Evolutionary conservation across 371 early-diverging fungal species (phyloP), one percentile per base, ranked within the genome.

Genomic region (Rhizopus arrhizus): DNA sequence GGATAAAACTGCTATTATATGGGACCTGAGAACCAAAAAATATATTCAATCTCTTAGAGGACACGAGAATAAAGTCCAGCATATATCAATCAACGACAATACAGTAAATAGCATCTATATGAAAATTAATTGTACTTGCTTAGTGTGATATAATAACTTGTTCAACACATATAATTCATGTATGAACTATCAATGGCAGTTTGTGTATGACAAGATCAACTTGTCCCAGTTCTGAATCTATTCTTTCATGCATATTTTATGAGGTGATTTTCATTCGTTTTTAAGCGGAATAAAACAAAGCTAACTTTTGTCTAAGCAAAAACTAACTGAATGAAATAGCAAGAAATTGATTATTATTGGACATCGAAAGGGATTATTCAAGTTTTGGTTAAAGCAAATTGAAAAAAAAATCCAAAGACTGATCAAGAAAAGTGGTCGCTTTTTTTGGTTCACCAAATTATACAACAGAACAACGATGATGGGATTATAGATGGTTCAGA

Each of bases 181-280:
- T 91, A 4, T 92, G 89, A 89, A 82, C 79, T 4, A 80, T 92
- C 40, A 92, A 92, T 69, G 92, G 92, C 5, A 87, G 86, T 38
- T 69, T 87, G 32, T 79, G 88, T 29, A 45, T 85, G 10, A 69
- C 80, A 40, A 85, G 82, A 51, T 74, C 77, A 42, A 68, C 83
- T 3, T 79, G 86, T 31, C 73, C 84, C 51, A 76, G 79, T 45
- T 78, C 83, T 7, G 87, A 85, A 50, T 75, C 81, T 1, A 81
- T 90, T 53, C 69, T 82, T 36, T 82, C 83, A 16, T 81, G 85
- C 58, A 58, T 76, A 11, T 83, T 85, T 40, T 87, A 83, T 41
- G 84, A 86, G 47, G 83, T 84, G 68, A 59, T 4, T 3, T 9
- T 50, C 8, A 13, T 10, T 2, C 3, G 28, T 13, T 28, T 7